A percentile compares a stretch with the other conserved stretches of the same genome.
phyloP scores from a whole-genome alignment of 805 yeast species.

The Cyberlindnera mrakii region DNA sequence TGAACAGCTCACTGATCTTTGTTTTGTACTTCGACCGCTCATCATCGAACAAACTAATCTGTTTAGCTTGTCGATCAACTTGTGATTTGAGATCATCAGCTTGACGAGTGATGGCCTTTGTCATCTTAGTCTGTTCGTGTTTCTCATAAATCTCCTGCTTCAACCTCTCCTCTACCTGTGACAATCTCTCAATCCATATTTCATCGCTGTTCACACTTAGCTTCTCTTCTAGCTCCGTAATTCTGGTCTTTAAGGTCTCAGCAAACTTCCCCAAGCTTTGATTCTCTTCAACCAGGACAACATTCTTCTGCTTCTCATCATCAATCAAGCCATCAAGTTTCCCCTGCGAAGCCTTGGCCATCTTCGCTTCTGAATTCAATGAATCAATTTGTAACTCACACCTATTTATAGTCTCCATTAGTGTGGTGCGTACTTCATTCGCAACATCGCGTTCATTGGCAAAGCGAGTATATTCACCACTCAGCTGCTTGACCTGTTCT shows the following conservation, averaged over 20 bases:
- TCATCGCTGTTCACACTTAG: slow-evolving; percentile 47
- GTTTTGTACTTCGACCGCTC: slow-evolving; percentile 53
- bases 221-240: slow-evolving; percentile 41
- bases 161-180: slow-evolving; percentile 45
- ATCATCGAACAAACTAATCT: slow-evolving; percentile 47
- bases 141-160: slow-evolving; percentile 40
- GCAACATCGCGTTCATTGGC: slow-evolving; percentile 24
- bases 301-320: slow-evolving; percentile 43
- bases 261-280: slow-evolving; percentile 54
- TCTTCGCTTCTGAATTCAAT: slow-evolving; percentile 26
- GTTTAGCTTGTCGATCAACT: slow-evolving; percentile 43
- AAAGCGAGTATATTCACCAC: slow-evolving; percentile 34
- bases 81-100: slow-evolving; percentile 48
- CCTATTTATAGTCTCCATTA: slow-evolving; percentile 21
- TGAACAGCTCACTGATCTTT: slow-evolving; percentile 40
- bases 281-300: slow-evolving; percentile 61
- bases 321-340: slow-evolving; percentile 25
- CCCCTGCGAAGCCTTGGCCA: slow-evolving; percentile 17
- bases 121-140: slow-evolving; percentile 46
- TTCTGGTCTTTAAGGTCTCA: slow-evolving; percentile 40
- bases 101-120: slow-evolving; percentile 44
- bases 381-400: slow-evolving; percentile 25
- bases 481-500: slow-evolving; percentile 34
- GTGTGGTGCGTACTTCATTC: slow-evolving; percentile 8
- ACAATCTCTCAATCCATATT: slow-evolving; percentile 52